Evolutionary conservation across 805 yeast genomes (phyloP).

Genomic region (Candida piceae): DNA sequence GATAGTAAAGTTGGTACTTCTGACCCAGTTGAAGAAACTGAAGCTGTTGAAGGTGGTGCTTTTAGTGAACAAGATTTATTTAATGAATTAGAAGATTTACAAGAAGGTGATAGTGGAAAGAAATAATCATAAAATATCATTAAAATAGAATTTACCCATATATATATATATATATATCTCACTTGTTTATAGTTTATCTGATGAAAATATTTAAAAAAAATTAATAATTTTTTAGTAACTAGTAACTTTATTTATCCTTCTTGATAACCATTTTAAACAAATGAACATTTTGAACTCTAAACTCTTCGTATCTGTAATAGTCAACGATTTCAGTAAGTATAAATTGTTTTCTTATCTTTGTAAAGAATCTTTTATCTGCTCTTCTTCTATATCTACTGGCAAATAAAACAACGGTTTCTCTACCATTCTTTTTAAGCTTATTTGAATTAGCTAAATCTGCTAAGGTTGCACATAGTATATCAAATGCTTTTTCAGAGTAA

Average conservation of each 20-base stretch:
- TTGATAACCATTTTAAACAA: constrained; percentile 33
- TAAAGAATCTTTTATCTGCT: constrained; percentile 24
- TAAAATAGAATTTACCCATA: too few relatives aligned
- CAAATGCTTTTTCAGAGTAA: constrained; percentile 50
- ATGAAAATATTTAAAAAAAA: too few relatives aligned
- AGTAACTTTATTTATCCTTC: neutral
- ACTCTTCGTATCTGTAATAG: constrained; percentile 32
- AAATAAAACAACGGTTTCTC: constrained; percentile 43
- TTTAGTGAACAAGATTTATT: constrained; percentile 22
- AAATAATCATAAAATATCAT: too few relatives aligned
- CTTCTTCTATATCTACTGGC: constrained; percentile 51
- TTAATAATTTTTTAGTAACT: too few relatives aligned
- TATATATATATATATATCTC: too few relatives aligned
- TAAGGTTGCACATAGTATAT: constrained; percentile 44
- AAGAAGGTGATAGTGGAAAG: neutral
- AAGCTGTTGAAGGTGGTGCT: constrained; percentile 9
- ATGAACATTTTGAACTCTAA: constrained; percentile 35
- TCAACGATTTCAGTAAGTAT: constrained; percentile 27
- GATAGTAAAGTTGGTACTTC: constrained; percentile 23
- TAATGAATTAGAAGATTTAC: constrained; percentile 10
- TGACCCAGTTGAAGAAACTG: constrained; percentile 19
- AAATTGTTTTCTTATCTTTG: constrained; percentile 29
- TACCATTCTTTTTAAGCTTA: constrained; percentile 5
- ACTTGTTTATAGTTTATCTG: too few relatives aligned
- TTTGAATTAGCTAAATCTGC: constrained; percentile 32